These are phyloP conservation scores for Cercospora citrullina DNA, from an alignment of 2,329 filamentous ascomycete species.

Conservation along the genomic window DNA sequence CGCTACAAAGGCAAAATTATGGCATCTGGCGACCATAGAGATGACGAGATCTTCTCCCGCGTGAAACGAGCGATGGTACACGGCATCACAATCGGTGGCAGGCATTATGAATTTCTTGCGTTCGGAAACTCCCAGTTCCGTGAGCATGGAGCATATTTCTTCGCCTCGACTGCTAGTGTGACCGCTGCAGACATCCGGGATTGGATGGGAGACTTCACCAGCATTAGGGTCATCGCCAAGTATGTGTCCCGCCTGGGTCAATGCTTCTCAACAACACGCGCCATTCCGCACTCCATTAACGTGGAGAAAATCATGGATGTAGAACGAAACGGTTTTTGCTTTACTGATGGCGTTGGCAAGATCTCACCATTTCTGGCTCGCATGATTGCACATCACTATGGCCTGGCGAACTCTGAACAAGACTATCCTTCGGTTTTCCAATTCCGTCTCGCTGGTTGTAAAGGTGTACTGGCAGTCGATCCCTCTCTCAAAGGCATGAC, in stretches of 20 bases:
- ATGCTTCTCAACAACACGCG: constrained; percentile 90
- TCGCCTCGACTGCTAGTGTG: constrained; percentile 67
- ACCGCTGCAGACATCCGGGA: constrained; percentile 74
- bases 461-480: constrained; percentile 81
- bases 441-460: constrained; percentile 88
- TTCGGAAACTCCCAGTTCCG: constrained; percentile 95
- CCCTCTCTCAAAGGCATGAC: constrained; percentile 61
- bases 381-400: constrained; percentile 71
- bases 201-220: constrained; percentile 83
- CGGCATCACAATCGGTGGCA: constrained; percentile 79
- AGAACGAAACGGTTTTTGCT: constrained; percentile 65
- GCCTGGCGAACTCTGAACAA: constrained; percentile 52
- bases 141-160: constrained; percentile 91
- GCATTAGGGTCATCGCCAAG: constrained; percentile 84
- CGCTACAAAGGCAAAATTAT: constrained; percentile 50
- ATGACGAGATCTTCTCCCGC: constrained; percentile 64
- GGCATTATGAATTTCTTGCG: constrained; percentile 84
- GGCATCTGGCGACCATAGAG: constrained; percentile 36
- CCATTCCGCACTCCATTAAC: constrained; percentile 63
- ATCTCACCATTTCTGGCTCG: constrained; percentile 77
- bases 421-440: constrained; percentile 78
- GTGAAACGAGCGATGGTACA: constrained; percentile 70
- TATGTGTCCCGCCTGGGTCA: constrained; percentile 87
- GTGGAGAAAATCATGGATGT: constrained; percentile 68
- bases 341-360: constrained; percentile 91